These are phyloP conservation scores for Micractinium conductrix DNA, from an alignment of 139 green algal species.

Conservation along the genomic window DNA sequence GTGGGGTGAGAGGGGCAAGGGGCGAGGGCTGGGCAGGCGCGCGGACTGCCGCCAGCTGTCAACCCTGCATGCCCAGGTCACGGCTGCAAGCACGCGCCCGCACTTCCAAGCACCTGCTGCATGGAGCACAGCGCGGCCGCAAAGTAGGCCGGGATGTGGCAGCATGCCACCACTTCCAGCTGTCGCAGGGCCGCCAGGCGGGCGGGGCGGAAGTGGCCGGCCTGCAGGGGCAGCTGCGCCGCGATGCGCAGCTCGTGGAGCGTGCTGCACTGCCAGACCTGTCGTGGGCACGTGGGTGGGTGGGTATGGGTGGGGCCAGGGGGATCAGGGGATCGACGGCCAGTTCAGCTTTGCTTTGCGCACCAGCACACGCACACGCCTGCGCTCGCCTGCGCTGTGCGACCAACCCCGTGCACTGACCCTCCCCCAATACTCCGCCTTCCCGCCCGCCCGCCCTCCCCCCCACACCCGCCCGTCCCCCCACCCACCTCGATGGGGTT, in stretches of 20 bases:
- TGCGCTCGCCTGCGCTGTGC: not conserved
- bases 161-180: conserved; percentile 20
- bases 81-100: no score
- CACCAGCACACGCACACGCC: not conserved
- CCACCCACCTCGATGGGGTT: conserved; percentile 27
- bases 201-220: conserved; percentile 22
- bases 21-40: not conserved
- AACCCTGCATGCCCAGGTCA: no score
- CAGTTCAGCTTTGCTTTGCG: no score
- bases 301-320: no score
- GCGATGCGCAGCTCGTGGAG: conserved; percentile 23
- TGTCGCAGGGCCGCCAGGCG: conserved; percentile 16
- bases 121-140: not conserved
- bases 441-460: no score
- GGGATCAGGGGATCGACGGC: not conserved
- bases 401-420: no score
- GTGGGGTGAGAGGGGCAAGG: not conserved
- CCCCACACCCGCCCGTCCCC: no score
- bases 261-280: conserved; percentile 31
- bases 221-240: conserved; percentile 30
- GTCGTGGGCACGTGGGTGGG: not conserved
- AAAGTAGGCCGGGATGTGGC: conserved; percentile 26
- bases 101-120: conserved; percentile 33
- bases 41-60: no score
- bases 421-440: no score